Conservation (phyloP, 306 rosid genomes). For the Hippophae gyantsensis region DNA sequence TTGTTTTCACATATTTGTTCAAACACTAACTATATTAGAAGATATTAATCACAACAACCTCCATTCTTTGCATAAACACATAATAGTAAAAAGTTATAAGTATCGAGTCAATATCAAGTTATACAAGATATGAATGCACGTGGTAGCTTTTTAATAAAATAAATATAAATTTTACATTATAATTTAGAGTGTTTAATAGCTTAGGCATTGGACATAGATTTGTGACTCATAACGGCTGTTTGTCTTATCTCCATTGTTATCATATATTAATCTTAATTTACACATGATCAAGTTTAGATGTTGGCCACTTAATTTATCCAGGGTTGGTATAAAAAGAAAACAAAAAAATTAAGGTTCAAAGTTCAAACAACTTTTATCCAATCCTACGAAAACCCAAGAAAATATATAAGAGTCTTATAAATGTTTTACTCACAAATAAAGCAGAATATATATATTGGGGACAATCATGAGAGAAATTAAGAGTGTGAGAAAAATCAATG, state of each 20-base stretch:
- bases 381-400: too few relatives aligned
- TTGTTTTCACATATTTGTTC: background rate
- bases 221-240: slow-evolving; percentile 59
- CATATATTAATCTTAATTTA: slow-evolving; percentile 21
- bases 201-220: slow-evolving; percentile 27
- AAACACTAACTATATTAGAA: background rate
- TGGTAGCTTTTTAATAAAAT: slow-evolving; percentile 20
- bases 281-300: background rate
- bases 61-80: background rate
- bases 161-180: slow-evolving; percentile 2
- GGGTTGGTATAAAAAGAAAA: too few relatives aligned
- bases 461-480: too few relatives aligned
- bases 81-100: slow-evolving; percentile 1
- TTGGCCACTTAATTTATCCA: too few relatives aligned
- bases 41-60: background rate
- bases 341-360: too few relatives aligned
- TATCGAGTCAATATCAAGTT: slow-evolving; percentile 21
- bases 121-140: too few relatives aligned
- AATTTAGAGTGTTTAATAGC: slow-evolving; percentile 23
- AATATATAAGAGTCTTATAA: too few relatives aligned
- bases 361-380: too few relatives aligned
- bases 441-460: too few relatives aligned
- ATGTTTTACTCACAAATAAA: too few relatives aligned
- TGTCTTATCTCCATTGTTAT: slow-evolving; percentile 39
- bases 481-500: too few relatives aligned